Conservation (phyloP, 176 grass and related monocot species). For the Tillandsia leiboldiana region DNA sequence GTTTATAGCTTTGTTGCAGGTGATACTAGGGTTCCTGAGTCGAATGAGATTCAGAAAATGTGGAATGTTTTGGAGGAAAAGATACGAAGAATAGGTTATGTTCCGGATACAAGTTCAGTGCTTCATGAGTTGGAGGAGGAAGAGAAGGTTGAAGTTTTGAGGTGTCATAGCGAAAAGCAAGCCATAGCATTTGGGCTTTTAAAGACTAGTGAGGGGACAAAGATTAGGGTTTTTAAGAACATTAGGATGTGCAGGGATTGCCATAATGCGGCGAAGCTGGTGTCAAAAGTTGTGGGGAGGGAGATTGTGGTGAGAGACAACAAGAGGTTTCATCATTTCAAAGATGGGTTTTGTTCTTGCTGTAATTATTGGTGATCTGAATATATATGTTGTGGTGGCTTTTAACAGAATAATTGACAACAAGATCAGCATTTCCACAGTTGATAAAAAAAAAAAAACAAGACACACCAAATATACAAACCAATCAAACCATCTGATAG, state of each 20-base stretch:
- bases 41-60: constrained; percentile 26
- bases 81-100: constrained; percentile 34
- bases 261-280: constrained; percentile 38
- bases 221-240: constrained; percentile 59
- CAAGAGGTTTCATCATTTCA: constrained; percentile 60
- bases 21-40: constrained; percentile 34
- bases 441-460: background rate
- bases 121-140: constrained; percentile 42
- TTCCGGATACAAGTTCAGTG: constrained; percentile 32
- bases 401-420: background rate
- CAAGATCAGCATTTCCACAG: background rate
- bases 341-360: constrained; percentile 34
- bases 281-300: constrained; percentile 30
- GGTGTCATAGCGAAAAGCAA: constrained; percentile 57
- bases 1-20: constrained; percentile 50
- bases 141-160: constrained; percentile 35
- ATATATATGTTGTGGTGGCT: background rate
- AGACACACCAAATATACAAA: background rate
- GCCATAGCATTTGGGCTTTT: constrained; percentile 43
- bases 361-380: constrained; percentile 41
- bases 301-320: constrained; percentile 50
- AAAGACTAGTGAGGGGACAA: constrained; percentile 6
- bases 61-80: constrained; percentile 31
- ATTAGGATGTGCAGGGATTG: constrained; percentile 66
- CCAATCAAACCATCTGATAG: background rate